Conservation (phyloP, 2,329 filamentous ascomycete genomes). For the Aspergillus caelatus region DNA sequence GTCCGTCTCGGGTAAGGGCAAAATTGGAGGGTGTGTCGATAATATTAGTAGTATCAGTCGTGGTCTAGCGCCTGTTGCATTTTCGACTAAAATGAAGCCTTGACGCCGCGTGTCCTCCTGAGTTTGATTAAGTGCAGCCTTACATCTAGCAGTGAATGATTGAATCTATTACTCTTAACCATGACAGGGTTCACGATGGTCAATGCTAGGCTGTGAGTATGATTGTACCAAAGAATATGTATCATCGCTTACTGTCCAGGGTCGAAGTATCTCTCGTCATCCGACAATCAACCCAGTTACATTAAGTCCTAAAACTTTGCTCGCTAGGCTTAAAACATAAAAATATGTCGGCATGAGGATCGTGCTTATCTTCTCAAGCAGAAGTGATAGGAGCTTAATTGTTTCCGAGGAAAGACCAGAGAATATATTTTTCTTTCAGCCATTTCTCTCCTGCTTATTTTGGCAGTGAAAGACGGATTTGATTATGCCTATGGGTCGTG, state of each 20-base stretch:
- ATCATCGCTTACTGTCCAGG: neutral
- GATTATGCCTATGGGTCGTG: neutral
- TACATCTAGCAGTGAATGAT: neutral
- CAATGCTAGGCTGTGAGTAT: neutral
- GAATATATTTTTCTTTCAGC: neutral
- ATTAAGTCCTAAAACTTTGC: neutral
- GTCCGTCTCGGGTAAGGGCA: slow-evolving; percentile 7
- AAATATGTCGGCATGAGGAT: neutral
- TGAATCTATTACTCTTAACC: neutral
- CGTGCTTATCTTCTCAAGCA: too few relatives aligned
- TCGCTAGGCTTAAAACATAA: neutral
- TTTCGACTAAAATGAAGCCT: neutral
- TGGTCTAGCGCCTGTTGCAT: neutral
- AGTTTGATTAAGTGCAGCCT: neutral
- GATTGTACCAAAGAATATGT: slow-evolving; percentile 4
- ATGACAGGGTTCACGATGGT: neutral
- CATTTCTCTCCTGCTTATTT: neutral
- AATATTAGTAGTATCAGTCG: neutral
- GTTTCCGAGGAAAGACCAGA: neutral
- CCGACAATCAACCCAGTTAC: neutral
- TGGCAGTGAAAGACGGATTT: neutral
- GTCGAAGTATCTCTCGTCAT: neutral
- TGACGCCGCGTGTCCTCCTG: neutral
- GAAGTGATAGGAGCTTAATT: neutral
- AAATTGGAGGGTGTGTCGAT: slow-evolving; percentile 3